phyloP scores from a whole-genome alignment of 371 early-diverging fungal species.

The Dichotomocladium elegans region DNA sequence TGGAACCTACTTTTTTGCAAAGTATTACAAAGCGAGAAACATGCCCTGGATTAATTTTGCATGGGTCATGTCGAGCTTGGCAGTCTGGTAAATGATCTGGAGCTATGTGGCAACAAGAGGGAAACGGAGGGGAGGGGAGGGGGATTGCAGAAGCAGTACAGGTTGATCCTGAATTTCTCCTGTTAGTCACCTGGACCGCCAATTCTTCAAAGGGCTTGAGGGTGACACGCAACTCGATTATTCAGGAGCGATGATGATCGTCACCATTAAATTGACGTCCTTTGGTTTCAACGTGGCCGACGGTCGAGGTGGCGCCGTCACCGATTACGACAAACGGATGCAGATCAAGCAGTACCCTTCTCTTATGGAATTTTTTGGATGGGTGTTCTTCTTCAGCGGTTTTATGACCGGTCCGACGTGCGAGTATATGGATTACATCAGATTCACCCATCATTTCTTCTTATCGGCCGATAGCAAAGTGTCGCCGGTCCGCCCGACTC shows the following conservation, averaged over 20 bases:
- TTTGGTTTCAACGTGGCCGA: slow-evolving; percentile 76
- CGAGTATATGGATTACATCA: slow-evolving; percentile 67
- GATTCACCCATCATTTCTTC: slow-evolving; percentile 6
- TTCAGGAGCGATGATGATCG: slow-evolving; percentile 89
- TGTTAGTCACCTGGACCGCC: slow-evolving; percentile 59
- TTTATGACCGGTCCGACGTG: slow-evolving; percentile 87
- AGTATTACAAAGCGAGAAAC: slow-evolving; percentile 34
- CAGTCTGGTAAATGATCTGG: slow-evolving; percentile 51
- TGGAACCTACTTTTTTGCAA: slow-evolving; percentile 55
- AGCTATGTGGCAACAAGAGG: not conserved
- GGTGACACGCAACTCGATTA: slow-evolving; percentile 67
- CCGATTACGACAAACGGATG: slow-evolving; percentile 60
- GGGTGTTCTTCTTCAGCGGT: slow-evolving; percentile 83
- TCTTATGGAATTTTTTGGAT: slow-evolving; percentile 81
- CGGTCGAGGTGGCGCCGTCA: slow-evolving; percentile 12
- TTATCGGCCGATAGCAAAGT: slow-evolving; percentile 1
- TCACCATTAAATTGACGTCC: slow-evolving; percentile 83
- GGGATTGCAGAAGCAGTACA: no score
- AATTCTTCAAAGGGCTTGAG: slow-evolving; percentile 43
- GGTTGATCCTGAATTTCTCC: not conserved
- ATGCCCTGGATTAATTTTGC: slow-evolving; percentile 70
- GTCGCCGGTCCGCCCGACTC: slow-evolving; percentile 14
- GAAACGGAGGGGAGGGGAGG: no score
- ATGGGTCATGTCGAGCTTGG: slow-evolving; percentile 74
- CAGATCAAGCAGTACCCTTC: slow-evolving; percentile 61